Evolutionary conservation across 2,329 filamentous ascomycete genomes (phyloP).

Genomic region (Fusarium pseudocircinatum): DNA sequence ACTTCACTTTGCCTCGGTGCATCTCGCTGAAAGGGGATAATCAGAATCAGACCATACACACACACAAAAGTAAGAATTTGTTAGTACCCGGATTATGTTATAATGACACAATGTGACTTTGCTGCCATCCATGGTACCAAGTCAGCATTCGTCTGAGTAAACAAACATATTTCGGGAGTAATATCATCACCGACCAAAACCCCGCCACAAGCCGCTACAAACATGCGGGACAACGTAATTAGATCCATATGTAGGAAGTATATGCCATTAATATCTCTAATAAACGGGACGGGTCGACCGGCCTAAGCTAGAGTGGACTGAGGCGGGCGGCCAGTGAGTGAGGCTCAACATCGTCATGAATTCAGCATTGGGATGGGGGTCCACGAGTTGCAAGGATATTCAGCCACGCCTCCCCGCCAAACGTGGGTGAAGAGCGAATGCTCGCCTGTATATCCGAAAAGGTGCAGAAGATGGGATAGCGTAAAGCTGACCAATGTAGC

Average conservation of each 20-base stretch:
- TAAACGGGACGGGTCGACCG: conserved; percentile 19
- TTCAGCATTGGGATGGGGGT: conserved; percentile 15
- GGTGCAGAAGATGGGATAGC: background rate
- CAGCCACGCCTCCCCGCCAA: conserved; percentile 11
- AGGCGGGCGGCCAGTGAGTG: conserved; percentile 23
- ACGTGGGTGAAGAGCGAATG: conserved; percentile 7
- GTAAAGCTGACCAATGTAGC: conserved; percentile 3
- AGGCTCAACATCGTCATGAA: conserved; percentile 31
- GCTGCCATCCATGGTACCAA: background rate
- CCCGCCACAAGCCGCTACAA: conserved; percentile 7
- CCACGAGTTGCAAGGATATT: conserved; percentile 19
- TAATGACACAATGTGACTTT: conserved; percentile 12
- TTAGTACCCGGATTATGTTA: conserved; percentile 21
- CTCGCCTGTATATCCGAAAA: conserved; percentile 14
- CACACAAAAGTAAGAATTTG: conserved; percentile 12
- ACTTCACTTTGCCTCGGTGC: conserved; percentile 34
- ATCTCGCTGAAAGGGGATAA: conserved; percentile 41
- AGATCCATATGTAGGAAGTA: background rate
- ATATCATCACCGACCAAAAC: background rate
- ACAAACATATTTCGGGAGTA: background rate
- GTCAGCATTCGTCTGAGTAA: background rate
- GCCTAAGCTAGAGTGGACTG: conserved; percentile 13
- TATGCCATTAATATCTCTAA: background rate
- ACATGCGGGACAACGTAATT: background rate
- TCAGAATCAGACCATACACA: conserved; percentile 38